Evolutionary conservation across 164 flowering plant species (phyloP).

Genomic region (Vitis amurensis): DNA sequence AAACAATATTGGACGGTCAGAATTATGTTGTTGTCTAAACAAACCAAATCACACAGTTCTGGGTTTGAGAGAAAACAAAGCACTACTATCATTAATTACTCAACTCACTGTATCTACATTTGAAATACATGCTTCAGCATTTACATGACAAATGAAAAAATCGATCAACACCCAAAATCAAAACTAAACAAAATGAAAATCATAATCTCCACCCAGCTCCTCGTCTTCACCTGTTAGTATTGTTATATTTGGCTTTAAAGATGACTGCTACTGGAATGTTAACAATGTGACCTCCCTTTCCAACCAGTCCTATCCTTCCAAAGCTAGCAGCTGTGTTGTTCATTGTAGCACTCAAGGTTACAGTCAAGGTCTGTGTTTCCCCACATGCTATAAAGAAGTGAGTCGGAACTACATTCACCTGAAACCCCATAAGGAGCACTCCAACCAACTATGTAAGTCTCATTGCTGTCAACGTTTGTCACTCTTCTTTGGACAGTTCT

Average conservation of each 20-base stretch:
- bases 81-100: too few species aligned
- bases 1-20: too few species aligned
- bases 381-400: slow-evolving; percentile 62
- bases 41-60: too few species aligned
- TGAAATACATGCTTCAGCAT: slow-evolving; percentile 21
- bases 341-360: slow-evolving; percentile 51
- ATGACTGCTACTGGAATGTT: slow-evolving; percentile 74
- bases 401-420: slow-evolving; percentile 54
- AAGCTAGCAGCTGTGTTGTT: slow-evolving; percentile 65
- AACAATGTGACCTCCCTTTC: slow-evolving; percentile 61
- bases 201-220: neutral
- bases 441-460: slow-evolving; percentile 70
- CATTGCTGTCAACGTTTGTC: slow-evolving; percentile 72
- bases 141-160: slow-evolving; percentile 47
- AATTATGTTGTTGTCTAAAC: too few species aligned
- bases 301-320: slow-evolving; percentile 85
- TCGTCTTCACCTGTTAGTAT: slow-evolving; percentile 31
- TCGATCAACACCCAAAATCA: slow-evolving; percentile 24
- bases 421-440: slow-evolving; percentile 83
- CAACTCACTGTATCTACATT: slow-evolving; percentile 20
- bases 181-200: neutral
- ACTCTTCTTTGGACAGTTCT: slow-evolving; percentile 56
- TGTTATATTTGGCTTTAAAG: slow-evolving; percentile 40
- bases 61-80: too few species aligned
- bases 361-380: slow-evolving; percentile 53